These are phyloP conservation scores for Taiozyma onychis DNA, from an alignment of 1,139 yeast genomes.

Conservation along the genomic window DNA sequence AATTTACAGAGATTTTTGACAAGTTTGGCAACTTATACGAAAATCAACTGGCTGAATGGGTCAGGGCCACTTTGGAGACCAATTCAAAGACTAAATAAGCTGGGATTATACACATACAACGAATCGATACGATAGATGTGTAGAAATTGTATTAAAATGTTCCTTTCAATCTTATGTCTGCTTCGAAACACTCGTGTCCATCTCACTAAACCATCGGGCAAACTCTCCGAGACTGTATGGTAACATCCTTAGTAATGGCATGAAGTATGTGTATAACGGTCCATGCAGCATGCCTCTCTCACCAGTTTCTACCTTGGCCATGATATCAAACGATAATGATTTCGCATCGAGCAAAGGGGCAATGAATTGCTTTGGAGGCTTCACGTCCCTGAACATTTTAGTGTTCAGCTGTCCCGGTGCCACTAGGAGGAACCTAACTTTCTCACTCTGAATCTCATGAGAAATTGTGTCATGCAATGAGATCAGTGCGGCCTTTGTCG, in stretches of 20 bases:
- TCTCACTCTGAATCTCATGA: slow-evolving; percentile 36
- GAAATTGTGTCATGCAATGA: slow-evolving; percentile 55
- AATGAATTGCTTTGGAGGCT: slow-evolving; percentile 50
- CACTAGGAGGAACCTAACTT: slow-evolving; percentile 44
- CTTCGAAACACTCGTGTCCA: slow-evolving; percentile 35
- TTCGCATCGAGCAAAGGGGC: slow-evolving; percentile 55
- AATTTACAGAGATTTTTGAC: slow-evolving; percentile 20
- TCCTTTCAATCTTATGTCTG: not conserved
- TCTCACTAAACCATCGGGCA: slow-evolving; percentile 46
- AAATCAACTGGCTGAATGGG: slow-evolving; percentile 11
- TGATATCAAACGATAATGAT: slow-evolving; percentile 39
- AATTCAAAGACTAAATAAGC: slow-evolving; percentile 10
- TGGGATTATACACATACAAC: not conserved
- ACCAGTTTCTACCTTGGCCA: slow-evolving; percentile 38
- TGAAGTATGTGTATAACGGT: slow-evolving; percentile 57
- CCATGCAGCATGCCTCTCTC: slow-evolving; percentile 46
- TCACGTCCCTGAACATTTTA: slow-evolving; percentile 55
- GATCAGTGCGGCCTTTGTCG: slow-evolving; percentile 58
- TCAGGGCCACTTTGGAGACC: slow-evolving; percentile 8
- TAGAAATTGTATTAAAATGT: not conserved
- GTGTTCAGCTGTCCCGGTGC: slow-evolving; percentile 67
- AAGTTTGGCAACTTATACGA: slow-evolving; percentile 23
- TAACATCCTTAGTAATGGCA: slow-evolving; percentile 46
- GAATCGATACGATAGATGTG: not conserved
- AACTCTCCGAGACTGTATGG: slow-evolving; percentile 44